These are phyloP conservation scores for Lonicera japonica DNA, from an alignment of 129 eudicot genomes.

Conservation along the genomic window DNA sequence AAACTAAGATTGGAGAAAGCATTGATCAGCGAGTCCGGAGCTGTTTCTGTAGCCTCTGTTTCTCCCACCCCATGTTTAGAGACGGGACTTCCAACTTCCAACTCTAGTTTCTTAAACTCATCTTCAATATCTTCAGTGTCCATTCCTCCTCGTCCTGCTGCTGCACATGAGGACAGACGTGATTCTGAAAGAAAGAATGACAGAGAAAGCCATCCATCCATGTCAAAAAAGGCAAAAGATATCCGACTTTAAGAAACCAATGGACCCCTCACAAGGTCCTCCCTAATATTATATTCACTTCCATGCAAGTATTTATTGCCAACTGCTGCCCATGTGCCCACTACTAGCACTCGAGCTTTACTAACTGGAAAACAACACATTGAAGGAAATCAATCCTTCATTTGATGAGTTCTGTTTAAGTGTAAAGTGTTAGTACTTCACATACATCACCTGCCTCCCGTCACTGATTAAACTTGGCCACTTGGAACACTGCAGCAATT, in stretches of 20 bases:
- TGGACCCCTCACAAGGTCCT: neutral
- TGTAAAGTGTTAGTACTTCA: too few species aligned
- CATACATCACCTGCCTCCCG: too few species aligned
- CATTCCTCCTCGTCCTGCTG: constrained; percentile 14
- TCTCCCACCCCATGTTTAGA: constrained; percentile 7
- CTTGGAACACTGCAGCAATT: too few species aligned
- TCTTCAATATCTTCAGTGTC: constrained; percentile 76
- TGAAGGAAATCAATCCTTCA: too few species aligned
- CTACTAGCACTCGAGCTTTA: neutral
- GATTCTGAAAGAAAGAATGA: constrained; percentile 32
- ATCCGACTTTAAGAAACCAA: neutral
- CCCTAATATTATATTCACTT: too few species aligned
- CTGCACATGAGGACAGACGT: constrained; percentile 15
- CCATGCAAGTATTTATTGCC: too few species aligned
- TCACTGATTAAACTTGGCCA: too few species aligned
- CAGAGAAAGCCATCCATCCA: constrained; percentile 6
- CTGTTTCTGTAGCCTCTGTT: constrained; percentile 17
- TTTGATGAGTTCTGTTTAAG: too few species aligned
- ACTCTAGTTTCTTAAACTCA: constrained; percentile 53
- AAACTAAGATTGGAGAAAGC: constrained; percentile 52
- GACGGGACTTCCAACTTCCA: constrained; percentile 28
- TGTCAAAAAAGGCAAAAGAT: neutral
- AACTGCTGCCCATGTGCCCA: too few species aligned
- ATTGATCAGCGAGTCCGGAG: constrained; percentile 30
- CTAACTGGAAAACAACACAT: neutral